phyloP scores from a whole-genome alignment of 2,329 filamentous ascomycete species.

The Endothia cerciana region DNA sequence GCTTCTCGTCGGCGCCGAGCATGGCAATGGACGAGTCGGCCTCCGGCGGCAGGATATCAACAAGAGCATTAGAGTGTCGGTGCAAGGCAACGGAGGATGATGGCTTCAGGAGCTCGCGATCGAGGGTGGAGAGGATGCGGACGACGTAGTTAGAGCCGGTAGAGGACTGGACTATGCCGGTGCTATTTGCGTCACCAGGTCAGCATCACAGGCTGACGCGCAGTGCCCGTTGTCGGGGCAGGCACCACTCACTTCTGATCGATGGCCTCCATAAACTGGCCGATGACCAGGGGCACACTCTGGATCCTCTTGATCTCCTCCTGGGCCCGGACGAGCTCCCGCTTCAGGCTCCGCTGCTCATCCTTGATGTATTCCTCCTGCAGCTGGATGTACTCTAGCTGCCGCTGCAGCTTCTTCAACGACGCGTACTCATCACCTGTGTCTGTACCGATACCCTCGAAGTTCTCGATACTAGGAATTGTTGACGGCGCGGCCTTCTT shows the following conservation, averaged over 20 bases:
- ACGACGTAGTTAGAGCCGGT: constrained; percentile 99
- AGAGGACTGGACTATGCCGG: constrained; percentile 96
- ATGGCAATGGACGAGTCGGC: constrained; percentile 98
- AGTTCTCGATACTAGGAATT: constrained; percentile 87
- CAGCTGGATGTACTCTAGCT: constrained; percentile 97
- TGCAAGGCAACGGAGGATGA: constrained; percentile 97
- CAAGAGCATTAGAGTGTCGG: constrained; percentile 95
- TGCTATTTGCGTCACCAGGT: constrained; percentile 57
- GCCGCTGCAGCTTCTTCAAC: constrained; percentile 94
- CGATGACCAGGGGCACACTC: constrained; percentile 95
- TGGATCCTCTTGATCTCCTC: constrained; percentile 99
- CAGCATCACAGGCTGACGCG: constrained; percentile 9
- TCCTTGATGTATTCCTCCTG: constrained; percentile 99
- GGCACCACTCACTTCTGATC: constrained; percentile 83
- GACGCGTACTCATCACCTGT: constrained; percentile 91
- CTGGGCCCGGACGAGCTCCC: constrained; percentile 94
- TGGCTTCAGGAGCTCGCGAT: constrained; percentile 96
- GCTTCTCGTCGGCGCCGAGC: constrained; percentile 95
- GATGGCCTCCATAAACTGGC: constrained; percentile 99
- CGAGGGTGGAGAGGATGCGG: constrained; percentile 95
- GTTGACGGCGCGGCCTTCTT: constrained; percentile 79
- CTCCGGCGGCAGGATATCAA: constrained; percentile 98
- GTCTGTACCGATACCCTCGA: constrained; percentile 82
- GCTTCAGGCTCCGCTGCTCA: constrained; percentile 97
- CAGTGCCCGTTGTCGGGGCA: constrained; percentile 27